Base-by-base conservation (phyloP, 352 stramenopile species). In the Aphanomyces euteiches region DNA sequence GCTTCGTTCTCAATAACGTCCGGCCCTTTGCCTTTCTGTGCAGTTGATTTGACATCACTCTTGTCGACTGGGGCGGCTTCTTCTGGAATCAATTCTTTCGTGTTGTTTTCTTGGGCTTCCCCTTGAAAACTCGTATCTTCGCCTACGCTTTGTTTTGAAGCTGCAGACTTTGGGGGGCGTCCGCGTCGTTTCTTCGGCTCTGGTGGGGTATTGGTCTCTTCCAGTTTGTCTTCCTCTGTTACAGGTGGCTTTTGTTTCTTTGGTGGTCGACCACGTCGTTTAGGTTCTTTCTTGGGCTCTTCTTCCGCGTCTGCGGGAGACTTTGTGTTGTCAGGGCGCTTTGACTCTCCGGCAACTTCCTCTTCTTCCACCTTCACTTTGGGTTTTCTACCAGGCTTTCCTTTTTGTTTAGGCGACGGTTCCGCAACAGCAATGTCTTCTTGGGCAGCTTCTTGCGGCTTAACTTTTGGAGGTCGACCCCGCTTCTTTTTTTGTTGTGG, bases 381-480 rank as follows among this genome's bases (percentile, higher is more conserved):
- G 28, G 54, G 54, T 17, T 61, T 61, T 47, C 81, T 76, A 2
- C 77, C 81, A 59, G 67, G 69, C 72, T 85, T 85, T 63, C 75
- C 72, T 59, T 89, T 90, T 36, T 59, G 28, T 36, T 53, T 10
- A 7, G 12, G 38, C 28, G 7, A 10, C 36, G 47, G 43, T 43
- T 28, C 28, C 28, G 2, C 28, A 28, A 28, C 28, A 28, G 28
- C 28, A 28, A 28, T 28, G 28, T 28, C 28, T 28, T 28, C 28
- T 28, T 28, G 28, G 2, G 28, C 28, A 28, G 28, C 28, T 28
- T 28, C 28, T 28, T 28, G 28, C 28, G 28, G 28, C 28, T 63
- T 61, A 10, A 40, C 53, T 60, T 43, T 65, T 19, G 21, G 21
- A 4, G 45, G 65, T 8, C 39, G 38, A 37, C 43, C 45, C 5